Base-by-base conservation (phyloP, 129 eudicot genomes). In the Escallonia rubra region DNA sequence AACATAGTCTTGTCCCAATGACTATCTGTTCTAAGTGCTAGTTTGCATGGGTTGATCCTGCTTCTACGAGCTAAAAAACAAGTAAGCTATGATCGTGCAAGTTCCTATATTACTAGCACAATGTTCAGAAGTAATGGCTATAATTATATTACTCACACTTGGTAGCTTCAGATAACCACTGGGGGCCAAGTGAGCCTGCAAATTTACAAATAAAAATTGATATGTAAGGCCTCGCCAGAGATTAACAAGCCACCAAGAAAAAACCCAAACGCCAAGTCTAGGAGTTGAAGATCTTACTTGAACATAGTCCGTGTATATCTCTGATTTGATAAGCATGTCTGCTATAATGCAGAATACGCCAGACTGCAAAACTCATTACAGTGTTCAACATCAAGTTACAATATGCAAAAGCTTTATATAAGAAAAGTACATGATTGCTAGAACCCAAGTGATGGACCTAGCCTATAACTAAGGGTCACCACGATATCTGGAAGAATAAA, bases 131-230 rank as follows among this genome's bases (percentile, higher is more conserved):
- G 34, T 23, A 23, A 23, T 23, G 34, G 34, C 34, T 23, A 23
- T 23, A 23, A 23, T 6, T 54, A 58, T 45, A 45, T 70, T 57
- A 78, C 97, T 86, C 61, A 89, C 98, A 62, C 79, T 92, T 72
- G 98, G 98, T 64, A 92, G 68, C 68, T 92, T 92, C 41, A 89
- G 91, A 79, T 92, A 92, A 71, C 98, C 98, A 75, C 96, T 86
- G 40, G 98, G 98, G 70, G 98, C 98, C 86, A 92, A 80, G 79
- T 89, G 96, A 69, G 79, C 92, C 96, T 88, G 85, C 83, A 80
- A 46, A 68, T 61, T 69, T 51, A 65, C 53, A 65, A 48, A 43
- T 63, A 41, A 71, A 65, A 41, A 46, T 43, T 49, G 10, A 56
- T 7, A 11, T 4, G 39, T 51, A 0, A 46, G 52, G 6, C n/a